Conservation (phyloP, 202 grass and related monocot genomes). For the Setaria italica region DNA sequence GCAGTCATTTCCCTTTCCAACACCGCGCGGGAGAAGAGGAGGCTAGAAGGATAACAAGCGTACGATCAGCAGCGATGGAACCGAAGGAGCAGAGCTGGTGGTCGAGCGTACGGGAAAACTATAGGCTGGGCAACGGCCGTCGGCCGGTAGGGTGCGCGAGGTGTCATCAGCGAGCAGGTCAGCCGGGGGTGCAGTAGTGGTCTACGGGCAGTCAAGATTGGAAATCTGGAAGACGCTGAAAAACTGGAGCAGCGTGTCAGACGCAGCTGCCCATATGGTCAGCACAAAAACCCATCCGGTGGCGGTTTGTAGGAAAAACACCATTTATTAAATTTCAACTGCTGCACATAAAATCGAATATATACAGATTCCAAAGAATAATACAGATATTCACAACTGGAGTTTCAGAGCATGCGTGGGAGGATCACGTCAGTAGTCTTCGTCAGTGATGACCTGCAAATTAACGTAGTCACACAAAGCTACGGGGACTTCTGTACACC, state of each 20-base stretch:
- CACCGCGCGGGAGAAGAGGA: not conserved
- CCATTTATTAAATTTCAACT: not conserved
- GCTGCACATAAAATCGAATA: not conserved
- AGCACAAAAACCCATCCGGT: no score
- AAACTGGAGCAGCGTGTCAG: no score
- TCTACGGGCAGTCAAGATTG: no score
- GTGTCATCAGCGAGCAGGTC: no score
- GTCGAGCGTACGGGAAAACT: not conserved
- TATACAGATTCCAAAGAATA: not conserved
- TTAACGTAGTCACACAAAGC: not conserved
- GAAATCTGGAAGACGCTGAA: no score
- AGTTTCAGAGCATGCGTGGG: not conserved
- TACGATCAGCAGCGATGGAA: not conserved
- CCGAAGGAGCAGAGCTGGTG: not conserved
- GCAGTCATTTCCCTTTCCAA: not conserved
- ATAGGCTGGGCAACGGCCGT: no score
- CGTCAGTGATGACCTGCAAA: not conserved
- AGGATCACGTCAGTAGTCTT: not conserved
- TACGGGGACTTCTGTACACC: not conserved
- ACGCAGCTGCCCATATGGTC: no score
- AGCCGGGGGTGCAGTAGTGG: no score
- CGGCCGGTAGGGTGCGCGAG: no score
- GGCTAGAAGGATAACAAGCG: slow-evolving; percentile 1
- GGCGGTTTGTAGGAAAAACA: not conserved
- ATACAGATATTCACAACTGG: not conserved